These are phyloP conservation scores for Chrysoporthe austroafricana DNA, from an alignment of 2,329 filamentous ascomycete species.

Conservation along the genomic window DNA sequence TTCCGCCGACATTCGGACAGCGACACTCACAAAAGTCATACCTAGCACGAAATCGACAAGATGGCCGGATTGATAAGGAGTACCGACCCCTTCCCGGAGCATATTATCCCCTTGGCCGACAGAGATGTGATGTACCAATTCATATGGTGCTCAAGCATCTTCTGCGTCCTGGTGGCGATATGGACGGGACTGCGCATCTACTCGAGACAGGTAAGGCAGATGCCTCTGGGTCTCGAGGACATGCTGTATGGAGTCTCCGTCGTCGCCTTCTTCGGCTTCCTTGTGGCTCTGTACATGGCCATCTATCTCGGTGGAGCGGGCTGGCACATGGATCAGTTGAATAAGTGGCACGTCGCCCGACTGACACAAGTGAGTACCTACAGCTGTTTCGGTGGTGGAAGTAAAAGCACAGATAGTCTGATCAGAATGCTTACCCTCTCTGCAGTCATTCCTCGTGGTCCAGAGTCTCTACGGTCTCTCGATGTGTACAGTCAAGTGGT, in stretches of 20 bases:
- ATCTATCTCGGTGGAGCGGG: conserved; percentile 19
- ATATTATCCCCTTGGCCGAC: conserved; percentile 17
- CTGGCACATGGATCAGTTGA: conserved; percentile 19
- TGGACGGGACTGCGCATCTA: conserved; percentile 23
- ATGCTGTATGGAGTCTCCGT: conserved; percentile 17
- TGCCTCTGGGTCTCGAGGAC: conserved; percentile 18
- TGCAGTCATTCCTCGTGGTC: conserved; percentile 21
- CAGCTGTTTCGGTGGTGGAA: neutral
- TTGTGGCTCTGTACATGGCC: conserved; percentile 16
- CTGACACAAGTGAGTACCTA: conserved; percentile 21
- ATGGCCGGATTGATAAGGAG: neutral
- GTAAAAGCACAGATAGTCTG: neutral
- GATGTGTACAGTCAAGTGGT: conserved; percentile 25
- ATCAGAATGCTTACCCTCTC: neutral
- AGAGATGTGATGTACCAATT: conserved; percentile 12
- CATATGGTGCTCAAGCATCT: conserved; percentile 20
- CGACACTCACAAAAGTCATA: neutral
- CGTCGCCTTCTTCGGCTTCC: conserved; percentile 19
- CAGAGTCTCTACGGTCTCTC: conserved; percentile 20
- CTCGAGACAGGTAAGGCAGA: conserved; percentile 14
- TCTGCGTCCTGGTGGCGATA: conserved; percentile 15
- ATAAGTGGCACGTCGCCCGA: conserved; percentile 17
- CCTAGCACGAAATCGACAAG: neutral
- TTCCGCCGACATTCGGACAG: neutral
- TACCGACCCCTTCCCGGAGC: conserved; percentile 6